Conservation (phyloP, 768 basidiomycete species). For the Agrocybe chaxingu region DNA sequence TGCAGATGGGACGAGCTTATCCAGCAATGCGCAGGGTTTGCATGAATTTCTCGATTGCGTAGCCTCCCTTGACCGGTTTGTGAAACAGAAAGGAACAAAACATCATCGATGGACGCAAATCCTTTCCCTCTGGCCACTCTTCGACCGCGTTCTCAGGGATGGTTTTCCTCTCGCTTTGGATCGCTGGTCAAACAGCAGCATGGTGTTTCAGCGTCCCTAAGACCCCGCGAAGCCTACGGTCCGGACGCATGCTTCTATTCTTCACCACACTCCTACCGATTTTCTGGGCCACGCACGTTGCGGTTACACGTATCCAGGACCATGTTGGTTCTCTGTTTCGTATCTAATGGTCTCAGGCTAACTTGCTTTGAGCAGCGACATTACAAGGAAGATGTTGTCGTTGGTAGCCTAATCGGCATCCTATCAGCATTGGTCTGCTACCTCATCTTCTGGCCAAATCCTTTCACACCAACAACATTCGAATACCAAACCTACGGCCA, state of each 20-base stretch:
- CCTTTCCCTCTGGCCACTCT: constrained; percentile 71
- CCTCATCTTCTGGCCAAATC: constrained; percentile 64
- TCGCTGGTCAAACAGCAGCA: constrained; percentile 63
- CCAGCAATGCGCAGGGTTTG: constrained; percentile 55
- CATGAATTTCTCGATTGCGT: neutral
- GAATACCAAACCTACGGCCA: constrained; percentile 23
- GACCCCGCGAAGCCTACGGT: constrained; percentile 30
- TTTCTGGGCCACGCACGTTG: constrained; percentile 57
- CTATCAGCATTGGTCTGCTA: constrained; percentile 48
- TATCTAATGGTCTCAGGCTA: neutral
- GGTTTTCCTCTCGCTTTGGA: constrained; percentile 57
- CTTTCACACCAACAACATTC: constrained; percentile 44
- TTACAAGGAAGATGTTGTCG: constrained; percentile 67
- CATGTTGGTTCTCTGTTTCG: constrained; percentile 44
- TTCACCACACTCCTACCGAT: constrained; percentile 50
- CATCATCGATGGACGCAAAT: constrained; percentile 50
- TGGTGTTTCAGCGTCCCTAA: constrained; percentile 45
- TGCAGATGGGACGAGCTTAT: constrained; percentile 55
- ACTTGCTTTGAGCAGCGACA: constrained; percentile 45
- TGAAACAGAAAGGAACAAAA: constrained; percentile 27
- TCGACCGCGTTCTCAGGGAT: constrained; percentile 66
- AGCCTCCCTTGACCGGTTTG: neutral
- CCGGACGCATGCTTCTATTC: constrained; percentile 47
- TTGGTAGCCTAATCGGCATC: constrained; percentile 57
- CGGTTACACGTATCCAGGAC: constrained; percentile 60